Conservation (phyloP, 306 rosid species). For the Prunus mongolica region DNA sequence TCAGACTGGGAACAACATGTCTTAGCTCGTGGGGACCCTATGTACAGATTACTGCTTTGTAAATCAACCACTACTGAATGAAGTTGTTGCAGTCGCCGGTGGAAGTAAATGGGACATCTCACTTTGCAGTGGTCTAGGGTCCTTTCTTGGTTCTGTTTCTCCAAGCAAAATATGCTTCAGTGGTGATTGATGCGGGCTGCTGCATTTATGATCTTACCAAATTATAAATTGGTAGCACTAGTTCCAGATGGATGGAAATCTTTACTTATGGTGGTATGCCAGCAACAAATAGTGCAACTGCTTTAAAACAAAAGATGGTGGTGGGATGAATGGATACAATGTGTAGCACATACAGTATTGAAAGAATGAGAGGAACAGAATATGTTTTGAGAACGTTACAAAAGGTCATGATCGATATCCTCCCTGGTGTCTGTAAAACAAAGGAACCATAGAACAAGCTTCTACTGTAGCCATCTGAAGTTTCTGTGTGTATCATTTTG, state of each 20-base stretch:
- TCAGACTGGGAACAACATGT: constrained; percentile 94
- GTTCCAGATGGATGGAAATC: background rate
- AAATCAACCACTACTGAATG: constrained; percentile 32
- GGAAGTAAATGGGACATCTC: background rate
- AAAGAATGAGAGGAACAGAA: background rate
- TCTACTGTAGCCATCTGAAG: background rate
- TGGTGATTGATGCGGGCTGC: background rate
- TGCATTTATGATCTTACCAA: background rate
- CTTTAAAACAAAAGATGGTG: background rate
- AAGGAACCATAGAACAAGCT: background rate
- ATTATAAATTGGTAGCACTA: background rate
- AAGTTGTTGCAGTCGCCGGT: constrained; percentile 14
- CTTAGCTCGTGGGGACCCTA: constrained; percentile 62
- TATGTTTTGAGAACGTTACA: background rate
- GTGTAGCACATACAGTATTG: background rate
- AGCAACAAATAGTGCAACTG: background rate
- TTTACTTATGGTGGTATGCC: background rate
- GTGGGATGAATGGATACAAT: background rate
- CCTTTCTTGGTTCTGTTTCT: constrained; percentile 10
- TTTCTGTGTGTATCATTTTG: background rate
- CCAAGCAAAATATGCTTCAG: background rate
- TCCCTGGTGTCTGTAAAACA: background rate
- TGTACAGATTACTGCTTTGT: constrained; percentile 70
- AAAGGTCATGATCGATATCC: background rate
- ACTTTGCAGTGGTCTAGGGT: background rate